phyloP scores from a whole-genome alignment of 1,284 basidiomycete genomes.

The Ustilago bromivora region DNA sequence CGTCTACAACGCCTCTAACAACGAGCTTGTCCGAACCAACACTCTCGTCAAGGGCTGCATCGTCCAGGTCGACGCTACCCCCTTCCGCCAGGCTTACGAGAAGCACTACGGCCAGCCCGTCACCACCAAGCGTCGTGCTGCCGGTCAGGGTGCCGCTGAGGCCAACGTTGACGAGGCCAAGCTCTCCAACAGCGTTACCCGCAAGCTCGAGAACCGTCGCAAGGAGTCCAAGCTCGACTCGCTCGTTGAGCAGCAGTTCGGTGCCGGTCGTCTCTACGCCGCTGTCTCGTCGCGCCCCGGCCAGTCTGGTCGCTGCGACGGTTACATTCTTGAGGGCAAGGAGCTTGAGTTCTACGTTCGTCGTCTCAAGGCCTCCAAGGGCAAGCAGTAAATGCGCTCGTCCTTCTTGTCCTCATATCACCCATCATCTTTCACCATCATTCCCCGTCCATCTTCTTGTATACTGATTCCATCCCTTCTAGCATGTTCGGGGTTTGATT shows the following conservation, averaged over 20 bases:
- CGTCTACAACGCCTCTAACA: constrained; percentile 70
- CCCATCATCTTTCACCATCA: not conserved
- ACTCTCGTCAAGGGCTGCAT: constrained; percentile 69
- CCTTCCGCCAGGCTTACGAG: constrained; percentile 70
- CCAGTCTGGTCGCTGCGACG: constrained; percentile 67
- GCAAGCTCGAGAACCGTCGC: constrained; percentile 64
- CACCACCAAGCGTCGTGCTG: constrained; percentile 66
- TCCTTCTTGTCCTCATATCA: not conserved
- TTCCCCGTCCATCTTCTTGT: constrained; percentile 4
- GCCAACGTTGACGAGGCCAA: constrained; percentile 59
- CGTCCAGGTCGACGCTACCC: constrained; percentile 69
- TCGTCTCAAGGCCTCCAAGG: constrained; percentile 63
- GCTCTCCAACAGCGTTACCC: constrained; percentile 59
- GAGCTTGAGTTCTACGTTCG: constrained; percentile 69
- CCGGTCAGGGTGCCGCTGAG: constrained; percentile 60
- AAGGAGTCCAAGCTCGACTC: constrained; percentile 66
- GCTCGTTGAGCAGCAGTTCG: constrained; percentile 69
- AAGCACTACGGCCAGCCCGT: constrained; percentile 70
- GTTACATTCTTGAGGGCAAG: constrained; percentile 69
- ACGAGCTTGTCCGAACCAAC: constrained; percentile 70
- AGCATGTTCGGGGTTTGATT: constrained; percentile 7
- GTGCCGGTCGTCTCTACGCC: constrained; percentile 68
- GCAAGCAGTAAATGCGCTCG: constrained; percentile 53
- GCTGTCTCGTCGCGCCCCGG: constrained; percentile 67
- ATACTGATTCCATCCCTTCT: constrained; percentile 11